These are phyloP conservation scores for Boletus subparvulus DNA, from an alignment of 768 basidiomycete genomes.

Conservation along the genomic window DNA sequence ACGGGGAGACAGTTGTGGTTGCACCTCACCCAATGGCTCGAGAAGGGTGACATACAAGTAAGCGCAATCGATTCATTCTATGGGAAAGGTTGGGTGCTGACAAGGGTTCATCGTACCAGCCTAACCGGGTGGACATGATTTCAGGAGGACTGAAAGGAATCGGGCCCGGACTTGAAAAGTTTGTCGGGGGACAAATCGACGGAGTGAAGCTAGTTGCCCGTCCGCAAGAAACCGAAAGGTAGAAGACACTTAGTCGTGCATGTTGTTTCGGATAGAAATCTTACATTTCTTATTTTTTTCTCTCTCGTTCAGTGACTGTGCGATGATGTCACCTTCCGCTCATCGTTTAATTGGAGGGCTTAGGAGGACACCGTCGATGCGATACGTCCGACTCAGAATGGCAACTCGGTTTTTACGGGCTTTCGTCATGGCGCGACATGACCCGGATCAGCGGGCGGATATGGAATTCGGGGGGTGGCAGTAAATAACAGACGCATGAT, in stretches of 20 bases:
- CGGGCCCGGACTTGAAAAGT: constrained; percentile 39
- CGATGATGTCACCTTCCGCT: constrained; percentile 13
- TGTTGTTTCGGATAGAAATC: constrained; percentile 25
- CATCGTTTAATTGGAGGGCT: constrained; percentile 27
- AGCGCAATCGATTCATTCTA: background rate
- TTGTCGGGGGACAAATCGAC: constrained; percentile 43
- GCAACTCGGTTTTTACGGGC: constrained; percentile 32
- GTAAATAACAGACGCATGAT: constrained; percentile 27
- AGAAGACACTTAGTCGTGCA: constrained; percentile 23
- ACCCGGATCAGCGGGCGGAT: constrained; percentile 25
- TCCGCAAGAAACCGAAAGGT: constrained; percentile 45
- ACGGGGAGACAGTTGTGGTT: constrained; percentile 33
- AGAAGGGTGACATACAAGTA: constrained; percentile 34
- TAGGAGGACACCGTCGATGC: constrained; percentile 32
- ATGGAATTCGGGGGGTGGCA: constrained; percentile 32
- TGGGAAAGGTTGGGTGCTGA: background rate
- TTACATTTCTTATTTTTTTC: constrained; percentile 15
- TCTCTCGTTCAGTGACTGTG: constrained; percentile 21
- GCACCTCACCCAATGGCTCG: constrained; percentile 28
- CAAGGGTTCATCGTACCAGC: constrained; percentile 28
- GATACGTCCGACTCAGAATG: constrained; percentile 31
- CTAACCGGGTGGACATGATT: constrained; percentile 43
- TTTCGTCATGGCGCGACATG: constrained; percentile 32
- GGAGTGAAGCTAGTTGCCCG: constrained; percentile 44
- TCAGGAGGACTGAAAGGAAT: constrained; percentile 45